A percentile compares a stretch with the other conserved stretches of the same genome.
phyloP scores from a whole-genome alignment of 768 basidiomycete species.

The Zangia roseola region DNA sequence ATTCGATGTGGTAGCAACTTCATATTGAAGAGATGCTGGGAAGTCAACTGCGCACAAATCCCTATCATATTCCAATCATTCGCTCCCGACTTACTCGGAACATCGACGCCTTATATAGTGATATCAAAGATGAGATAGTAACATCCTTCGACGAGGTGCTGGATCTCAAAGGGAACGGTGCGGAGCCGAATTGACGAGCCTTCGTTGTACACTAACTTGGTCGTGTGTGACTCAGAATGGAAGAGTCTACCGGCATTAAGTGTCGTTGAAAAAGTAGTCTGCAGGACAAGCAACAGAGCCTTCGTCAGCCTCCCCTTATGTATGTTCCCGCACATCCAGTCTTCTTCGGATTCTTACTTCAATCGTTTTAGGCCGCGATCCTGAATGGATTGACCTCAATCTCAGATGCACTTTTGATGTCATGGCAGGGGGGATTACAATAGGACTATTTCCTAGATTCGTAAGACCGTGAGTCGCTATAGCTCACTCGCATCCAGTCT shows the following conservation, averaged over 20 bases:
- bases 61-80: slow-evolving; percentile 30
- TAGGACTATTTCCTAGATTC: slow-evolving; percentile 33
- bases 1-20: slow-evolving; percentile 29
- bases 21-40: slow-evolving; percentile 40
- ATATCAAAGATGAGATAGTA: slow-evolving; percentile 45
- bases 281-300: slow-evolving; percentile 42
- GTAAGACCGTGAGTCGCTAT: slow-evolving; percentile 28
- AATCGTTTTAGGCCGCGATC: slow-evolving; percentile 1
- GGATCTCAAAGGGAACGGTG: slow-evolving; percentile 14
- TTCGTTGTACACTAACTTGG: not conserved
- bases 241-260: slow-evolving; percentile 25
- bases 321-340: slow-evolving; percentile 18
- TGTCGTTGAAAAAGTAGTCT: slow-evolving; percentile 34
- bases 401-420: slow-evolving; percentile 31
- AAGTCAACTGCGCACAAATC: slow-evolving; percentile 21
- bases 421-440: slow-evolving; percentile 9
- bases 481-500: too few species aligned
- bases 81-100: slow-evolving; percentile 36
- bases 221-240: slow-evolving; percentile 37
- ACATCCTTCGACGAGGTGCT: slow-evolving; percentile 41
- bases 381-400: slow-evolving; percentile 15
- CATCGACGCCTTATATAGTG: slow-evolving; percentile 37
- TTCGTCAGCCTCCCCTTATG: slow-evolving; percentile 51
- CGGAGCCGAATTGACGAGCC: not conserved
- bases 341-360: not conserved